phyloP scores from a whole-genome alignment of 192 early-diverging fungal genomes.

The Podochytrium sp. region DNA sequence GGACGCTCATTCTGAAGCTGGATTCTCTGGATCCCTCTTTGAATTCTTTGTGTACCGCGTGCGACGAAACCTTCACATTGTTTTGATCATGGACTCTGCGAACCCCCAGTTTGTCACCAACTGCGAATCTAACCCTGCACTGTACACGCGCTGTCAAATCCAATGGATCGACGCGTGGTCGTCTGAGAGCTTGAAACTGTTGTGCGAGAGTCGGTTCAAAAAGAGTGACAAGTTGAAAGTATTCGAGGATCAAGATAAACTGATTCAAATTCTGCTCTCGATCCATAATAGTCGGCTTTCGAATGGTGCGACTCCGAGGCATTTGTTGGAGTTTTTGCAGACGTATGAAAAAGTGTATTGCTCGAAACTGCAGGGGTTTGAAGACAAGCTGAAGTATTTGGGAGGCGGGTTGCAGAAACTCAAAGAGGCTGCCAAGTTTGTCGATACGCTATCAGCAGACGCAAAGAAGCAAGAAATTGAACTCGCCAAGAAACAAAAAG shows the following conservation, averaged over 20 bases:
- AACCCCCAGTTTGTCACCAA: conserved; percentile 37
- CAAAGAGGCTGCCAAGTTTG: conserved; percentile 56
- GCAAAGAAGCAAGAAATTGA: conserved; percentile 51
- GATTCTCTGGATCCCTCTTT: conserved; percentile 54
- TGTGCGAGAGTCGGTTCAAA: conserved; percentile 38
- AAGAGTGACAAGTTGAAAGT: conserved; percentile 12
- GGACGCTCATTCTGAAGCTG: conserved; percentile 52
- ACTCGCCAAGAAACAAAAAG: conserved; percentile 57
- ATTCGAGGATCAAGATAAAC: conserved; percentile 32
- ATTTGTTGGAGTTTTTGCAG: conserved; percentile 45
- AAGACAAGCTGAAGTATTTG: conserved; percentile 55
- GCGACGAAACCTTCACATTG: conserved; percentile 55
- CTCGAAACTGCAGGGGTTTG: conserved; percentile 33
- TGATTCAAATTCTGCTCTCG: conserved; percentile 39
- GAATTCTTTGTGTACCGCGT: conserved; percentile 59
- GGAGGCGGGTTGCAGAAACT: conserved; percentile 59
- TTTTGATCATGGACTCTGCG: conserved; percentile 51
- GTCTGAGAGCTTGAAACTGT: conserved; percentile 45
- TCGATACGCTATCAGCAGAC: conserved; percentile 57
- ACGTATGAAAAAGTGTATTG: conserved; percentile 52
- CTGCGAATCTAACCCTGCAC: conserved; percentile 63
- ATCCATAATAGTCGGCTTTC: conserved; percentile 36
- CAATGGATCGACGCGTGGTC: conserved; percentile 56
- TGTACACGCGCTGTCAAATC: conserved; percentile 58
- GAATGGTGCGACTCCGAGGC: conserved; percentile 40